Evolutionary conservation across 306 rosid genomes (phyloP).

Genomic region (Albizia julibrissin): DNA sequence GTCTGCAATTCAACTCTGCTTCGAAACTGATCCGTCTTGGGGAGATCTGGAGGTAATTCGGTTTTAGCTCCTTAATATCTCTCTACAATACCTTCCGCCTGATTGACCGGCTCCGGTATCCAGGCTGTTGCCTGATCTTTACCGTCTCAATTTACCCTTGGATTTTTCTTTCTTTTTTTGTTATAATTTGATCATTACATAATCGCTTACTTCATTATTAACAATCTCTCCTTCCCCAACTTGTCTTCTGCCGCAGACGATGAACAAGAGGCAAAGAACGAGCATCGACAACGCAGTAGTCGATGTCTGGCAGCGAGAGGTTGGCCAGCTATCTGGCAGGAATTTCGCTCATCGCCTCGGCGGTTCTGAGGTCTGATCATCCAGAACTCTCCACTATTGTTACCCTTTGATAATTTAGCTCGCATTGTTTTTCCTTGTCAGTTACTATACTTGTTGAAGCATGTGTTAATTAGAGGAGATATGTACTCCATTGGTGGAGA

Average conservation of each 20-base stretch:
- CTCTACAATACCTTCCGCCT: background rate
- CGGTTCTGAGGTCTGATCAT: conserved; percentile 61
- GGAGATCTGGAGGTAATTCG: background rate
- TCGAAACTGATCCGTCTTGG: background rate
- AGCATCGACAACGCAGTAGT: conserved; percentile 51
- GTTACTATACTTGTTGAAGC: background rate
- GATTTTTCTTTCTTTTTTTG: background rate
- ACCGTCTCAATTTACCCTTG: background rate
- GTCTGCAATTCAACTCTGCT: background rate
- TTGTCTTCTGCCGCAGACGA: conserved; percentile 22
- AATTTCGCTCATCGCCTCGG: conserved; percentile 69
- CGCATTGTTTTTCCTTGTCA: background rate
- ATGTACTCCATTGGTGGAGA: background rate
- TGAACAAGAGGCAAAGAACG: conserved; percentile 57
- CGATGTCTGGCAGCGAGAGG: conserved; percentile 73
- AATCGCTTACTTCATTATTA: background rate
- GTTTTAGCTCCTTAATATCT: background rate
- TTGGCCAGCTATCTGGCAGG: conserved; percentile 69
- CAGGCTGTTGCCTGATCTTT: background rate
- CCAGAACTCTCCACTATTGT: background rate
- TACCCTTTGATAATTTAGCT: background rate
- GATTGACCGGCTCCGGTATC: background rate
- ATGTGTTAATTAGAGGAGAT: background rate
- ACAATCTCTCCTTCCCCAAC: background rate
- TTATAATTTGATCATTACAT: background rate